A percentile compares a stretch with the other conserved stretches of the same genome.
Conservation (phyloP, 2,329 filamentous ascomycete genomes). For the Colletotrichum cuscutae region DNA sequence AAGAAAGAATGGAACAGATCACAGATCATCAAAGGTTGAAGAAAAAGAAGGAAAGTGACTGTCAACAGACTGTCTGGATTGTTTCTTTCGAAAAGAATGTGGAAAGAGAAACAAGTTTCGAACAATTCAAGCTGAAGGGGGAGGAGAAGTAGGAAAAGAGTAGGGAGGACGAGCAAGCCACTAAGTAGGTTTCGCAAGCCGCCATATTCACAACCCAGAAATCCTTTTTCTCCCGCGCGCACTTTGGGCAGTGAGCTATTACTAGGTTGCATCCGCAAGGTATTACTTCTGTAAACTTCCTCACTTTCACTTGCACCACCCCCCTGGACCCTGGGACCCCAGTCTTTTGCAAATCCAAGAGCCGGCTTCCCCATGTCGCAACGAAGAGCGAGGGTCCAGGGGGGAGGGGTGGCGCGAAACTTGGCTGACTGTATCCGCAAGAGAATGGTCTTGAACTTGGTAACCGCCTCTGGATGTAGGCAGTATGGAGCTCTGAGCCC, state of each 20-base stretch:
- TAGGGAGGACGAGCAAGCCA: constrained; percentile 22
- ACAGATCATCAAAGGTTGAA: constrained; percentile 25
- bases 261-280: no score
- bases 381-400: neutral
- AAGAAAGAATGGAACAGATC: constrained; percentile 34
- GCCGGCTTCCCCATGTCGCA: constrained; percentile 28
- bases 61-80: constrained; percentile 27
- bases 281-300: neutral
- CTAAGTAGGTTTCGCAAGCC: constrained; percentile 31
- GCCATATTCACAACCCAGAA: neutral
- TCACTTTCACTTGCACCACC: neutral
- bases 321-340: neutral
- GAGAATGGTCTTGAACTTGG: neutral
- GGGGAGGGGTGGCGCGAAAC: neutral
- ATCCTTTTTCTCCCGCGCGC: constrained; percentile 8
- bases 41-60: constrained; percentile 33
- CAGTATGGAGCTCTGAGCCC: neutral
- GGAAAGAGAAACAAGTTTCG: constrained; percentile 17
- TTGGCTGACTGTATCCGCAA: neutral
- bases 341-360: neutral
- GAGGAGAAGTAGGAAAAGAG: constrained; percentile 13
- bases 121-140: constrained; percentile 27
- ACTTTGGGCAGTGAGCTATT: neutral
- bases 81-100: constrained; percentile 32
- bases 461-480: neutral